phyloP scores from a whole-genome alignment of 805 yeast species.

The Candida argentea region DNA sequence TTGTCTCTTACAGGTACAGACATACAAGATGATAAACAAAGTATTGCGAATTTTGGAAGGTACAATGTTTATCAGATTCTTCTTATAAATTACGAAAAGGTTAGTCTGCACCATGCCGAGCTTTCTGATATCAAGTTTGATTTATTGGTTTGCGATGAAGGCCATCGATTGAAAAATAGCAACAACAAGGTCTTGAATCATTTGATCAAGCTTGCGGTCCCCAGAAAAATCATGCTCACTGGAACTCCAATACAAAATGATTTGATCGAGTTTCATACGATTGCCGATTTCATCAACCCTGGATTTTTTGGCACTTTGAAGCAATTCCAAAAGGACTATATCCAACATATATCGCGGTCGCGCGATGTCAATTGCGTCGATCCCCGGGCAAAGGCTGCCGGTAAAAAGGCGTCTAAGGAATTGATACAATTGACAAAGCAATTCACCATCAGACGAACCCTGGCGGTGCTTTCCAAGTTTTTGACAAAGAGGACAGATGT shows the following conservation, averaged over 20 bases:
- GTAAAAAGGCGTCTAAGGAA: slow-evolving; percentile 53
- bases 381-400: slow-evolving; percentile 38
- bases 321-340: slow-evolving; percentile 48
- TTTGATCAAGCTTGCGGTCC: slow-evolving; percentile 44
- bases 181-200: slow-evolving; percentile 63
- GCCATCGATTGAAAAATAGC: slow-evolving; percentile 76
- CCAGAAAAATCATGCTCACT: slow-evolving; percentile 54
- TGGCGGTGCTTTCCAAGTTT: slow-evolving; percentile 42
- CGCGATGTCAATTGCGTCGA: slow-evolving; percentile 53
- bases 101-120: slow-evolving; percentile 44
- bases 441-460: slow-evolving; percentile 68
- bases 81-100: slow-evolving; percentile 81
- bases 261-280: slow-evolving; percentile 67
- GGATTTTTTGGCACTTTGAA: slow-evolving; percentile 60
- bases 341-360: slow-evolving; percentile 62
- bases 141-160: slow-evolving; percentile 86
- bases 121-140: slow-evolving; percentile 43
- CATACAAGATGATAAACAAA: slow-evolving; percentile 44
- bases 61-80: slow-evolving; percentile 73
- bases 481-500: slow-evolving; percentile 70
- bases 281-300: slow-evolving; percentile 78
- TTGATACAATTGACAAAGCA: slow-evolving; percentile 52
- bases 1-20: slow-evolving; percentile 46
- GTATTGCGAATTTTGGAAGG: slow-evolving; percentile 49
- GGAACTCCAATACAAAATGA: slow-evolving; percentile 97